Percentiles rank a stretch among this genome's conserved stretches.
These are phyloP conservation scores for Trametes cingulata DNA, from an alignment of 768 basidiomycete genomes.

Conservation along the genomic window DNA sequence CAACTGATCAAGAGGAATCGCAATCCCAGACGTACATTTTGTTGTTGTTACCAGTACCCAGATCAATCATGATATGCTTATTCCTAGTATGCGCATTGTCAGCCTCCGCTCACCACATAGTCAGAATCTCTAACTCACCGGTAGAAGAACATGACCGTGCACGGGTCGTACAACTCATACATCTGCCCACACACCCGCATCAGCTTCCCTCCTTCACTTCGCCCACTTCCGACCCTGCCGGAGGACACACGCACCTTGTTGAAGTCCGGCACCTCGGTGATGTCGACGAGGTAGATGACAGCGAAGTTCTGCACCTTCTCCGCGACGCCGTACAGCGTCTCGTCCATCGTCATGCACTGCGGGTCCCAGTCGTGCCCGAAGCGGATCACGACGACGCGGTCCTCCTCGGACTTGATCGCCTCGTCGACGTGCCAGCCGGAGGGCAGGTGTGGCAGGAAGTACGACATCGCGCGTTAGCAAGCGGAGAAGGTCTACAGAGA, in stretches of 20 bases:
- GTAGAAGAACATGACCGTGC: slow-evolving; percentile 99
- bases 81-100: slow-evolving; percentile 55
- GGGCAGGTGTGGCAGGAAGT: slow-evolving; percentile 84
- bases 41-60: slow-evolving; percentile 99
- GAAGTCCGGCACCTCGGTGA: slow-evolving; percentile 96
- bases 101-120: neutral
- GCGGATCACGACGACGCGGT: slow-evolving; percentile 89
- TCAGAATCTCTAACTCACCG: slow-evolving; percentile 49
- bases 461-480: slow-evolving; percentile 62
- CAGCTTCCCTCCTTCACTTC: neutral
- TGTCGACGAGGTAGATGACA: slow-evolving; percentile 93
- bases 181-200: slow-evolving; percentile 48
- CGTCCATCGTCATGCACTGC: slow-evolving; percentile 99
- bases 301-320: slow-evolving; percentile 99
- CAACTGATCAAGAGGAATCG: neutral
- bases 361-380: slow-evolving; percentile 94
- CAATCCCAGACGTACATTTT: slow-evolving; percentile 73
- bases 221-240: neutral
- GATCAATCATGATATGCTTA: slow-evolving; percentile 99
- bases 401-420: slow-evolving; percentile 97
- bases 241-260: slow-evolving; percentile 77
- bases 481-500: neutral
- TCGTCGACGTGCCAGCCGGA: slow-evolving; percentile 99
- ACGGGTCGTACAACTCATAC: slow-evolving; percentile 98
- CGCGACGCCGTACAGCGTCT: slow-evolving; percentile 86